A percentile compares a stretch with the other conserved stretches of the same genome.
Evolutionary conservation across 2,329 filamentous ascomycete species (phyloP).

Genomic region (Thielaviopsis populi): DNA sequence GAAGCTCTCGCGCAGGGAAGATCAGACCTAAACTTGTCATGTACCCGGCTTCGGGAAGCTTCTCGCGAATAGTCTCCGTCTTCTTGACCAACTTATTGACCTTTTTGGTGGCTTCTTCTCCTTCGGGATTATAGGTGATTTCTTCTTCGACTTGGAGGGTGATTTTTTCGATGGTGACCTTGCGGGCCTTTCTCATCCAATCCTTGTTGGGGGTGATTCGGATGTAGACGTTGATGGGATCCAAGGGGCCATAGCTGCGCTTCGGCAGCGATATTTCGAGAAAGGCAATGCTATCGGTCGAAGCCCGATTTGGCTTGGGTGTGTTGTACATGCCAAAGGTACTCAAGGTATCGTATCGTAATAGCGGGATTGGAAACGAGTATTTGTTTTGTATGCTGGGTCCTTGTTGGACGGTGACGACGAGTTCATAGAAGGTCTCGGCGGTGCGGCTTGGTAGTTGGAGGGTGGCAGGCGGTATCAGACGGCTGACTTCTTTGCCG

Average conservation of each 20-base stretch:
- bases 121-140: conserved; percentile 96
- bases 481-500: conserved; percentile 69
- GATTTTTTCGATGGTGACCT: conserved; percentile 86
- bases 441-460: conserved; percentile 85
- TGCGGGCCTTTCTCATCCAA: conserved; percentile 78
- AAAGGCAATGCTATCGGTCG: conserved; percentile 80
- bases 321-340: conserved; percentile 99
- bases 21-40: conserved; percentile 83
- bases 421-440: conserved; percentile 92
- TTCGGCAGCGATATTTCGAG: conserved; percentile 81
- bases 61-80: conserved; percentile 64
- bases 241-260: conserved; percentile 91
- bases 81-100: conserved; percentile 76
- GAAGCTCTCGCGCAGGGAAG: conserved; percentile 76
- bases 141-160: conserved; percentile 92
- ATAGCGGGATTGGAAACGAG: conserved; percentile 75
- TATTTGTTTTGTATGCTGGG: conserved; percentile 79
- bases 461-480: conserved; percentile 83
- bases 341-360: conserved; percentile 88
- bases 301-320: conserved; percentile 72
- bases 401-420: conserved; percentile 89
- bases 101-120: conserved; percentile 85
- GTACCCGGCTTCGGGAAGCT: conserved; percentile 80
- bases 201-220: conserved; percentile 85
- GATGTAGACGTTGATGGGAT: conserved; percentile 92